A percentile compares a stretch with the other conserved stretches of the same genome.
phyloP scores from a whole-genome alignment of 2,329 filamentous ascomycete genomes.

The Westerdykella ornata region DNA sequence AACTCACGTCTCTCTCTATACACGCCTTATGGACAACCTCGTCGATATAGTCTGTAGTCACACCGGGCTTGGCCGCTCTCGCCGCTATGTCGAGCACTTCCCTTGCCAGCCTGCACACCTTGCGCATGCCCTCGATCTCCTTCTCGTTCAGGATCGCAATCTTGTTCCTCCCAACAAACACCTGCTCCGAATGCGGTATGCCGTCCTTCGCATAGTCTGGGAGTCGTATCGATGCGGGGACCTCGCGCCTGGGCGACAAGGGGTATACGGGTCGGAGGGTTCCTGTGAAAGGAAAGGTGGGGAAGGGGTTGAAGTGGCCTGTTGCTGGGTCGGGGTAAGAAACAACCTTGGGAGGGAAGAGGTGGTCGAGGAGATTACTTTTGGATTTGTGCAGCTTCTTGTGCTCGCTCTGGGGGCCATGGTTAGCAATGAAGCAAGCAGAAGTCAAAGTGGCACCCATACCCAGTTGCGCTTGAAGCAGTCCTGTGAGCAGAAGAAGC shows the following conservation, averaged over 20 bases:
- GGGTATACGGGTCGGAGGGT: slow-evolving; percentile 73
- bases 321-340: slow-evolving; percentile 89
- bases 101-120: slow-evolving; percentile 76
- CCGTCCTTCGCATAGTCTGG: slow-evolving; percentile 88
- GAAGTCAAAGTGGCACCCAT: slow-evolving; percentile 22
- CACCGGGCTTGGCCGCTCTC: slow-evolving; percentile 74
- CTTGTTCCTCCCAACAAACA: slow-evolving; percentile 66
- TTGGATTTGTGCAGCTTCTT: slow-evolving; percentile 80
- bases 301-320: slow-evolving; percentile 87
- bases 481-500: slow-evolving; percentile 96
- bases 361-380: slow-evolving; percentile 63
- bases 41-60: slow-evolving; percentile 93
- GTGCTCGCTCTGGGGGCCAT: slow-evolving; percentile 59
- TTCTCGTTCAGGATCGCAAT: slow-evolving; percentile 74
- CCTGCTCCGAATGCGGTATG: slow-evolving; percentile 60
- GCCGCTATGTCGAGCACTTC: slow-evolving; percentile 93
- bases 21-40: slow-evolving; percentile 93
- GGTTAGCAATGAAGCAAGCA: slow-evolving; percentile 15
- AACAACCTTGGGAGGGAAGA: slow-evolving; percentile 72
- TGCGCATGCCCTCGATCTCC: slow-evolving; percentile 83
- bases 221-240: slow-evolving; percentile 73
- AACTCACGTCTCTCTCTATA: slow-evolving; percentile 77
- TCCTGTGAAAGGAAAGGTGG: slow-evolving; percentile 76
- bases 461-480: slow-evolving; percentile 99
- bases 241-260: slow-evolving; percentile 36